These are phyloP conservation scores for Chaetomidium leptoderma DNA, from an alignment of 495 filamentous ascomycete species.

Conservation along the genomic window DNA sequence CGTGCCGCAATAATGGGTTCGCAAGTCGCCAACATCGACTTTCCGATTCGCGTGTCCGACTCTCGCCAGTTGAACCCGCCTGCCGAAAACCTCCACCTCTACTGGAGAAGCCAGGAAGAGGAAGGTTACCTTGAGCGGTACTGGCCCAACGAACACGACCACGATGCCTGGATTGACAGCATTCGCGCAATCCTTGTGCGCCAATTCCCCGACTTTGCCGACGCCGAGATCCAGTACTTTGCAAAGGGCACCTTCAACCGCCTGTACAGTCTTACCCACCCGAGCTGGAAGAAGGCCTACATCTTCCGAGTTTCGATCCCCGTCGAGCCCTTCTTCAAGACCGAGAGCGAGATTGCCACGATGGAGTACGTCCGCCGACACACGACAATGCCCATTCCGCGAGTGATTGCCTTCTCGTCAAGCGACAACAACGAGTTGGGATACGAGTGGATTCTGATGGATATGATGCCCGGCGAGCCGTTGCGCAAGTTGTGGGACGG, in stretches of 20 bases:
- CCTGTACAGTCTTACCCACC: conserved; percentile 9
- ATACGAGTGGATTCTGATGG: conserved; percentile 52
- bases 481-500: conserved; percentile 38
- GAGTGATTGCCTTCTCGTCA: conserved; percentile 39
- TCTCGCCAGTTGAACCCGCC: neutral
- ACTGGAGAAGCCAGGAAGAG: conserved; percentile 13
- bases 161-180: conserved; percentile 6
- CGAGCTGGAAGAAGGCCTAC: conserved; percentile 9
- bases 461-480: conserved; percentile 36
- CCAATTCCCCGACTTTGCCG: conserved; percentile 4
- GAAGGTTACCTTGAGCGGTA: conserved; percentile 15
- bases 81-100: conserved; percentile 3
- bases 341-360: conserved; percentile 49
- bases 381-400: conserved; percentile 43
- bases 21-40: neutral
- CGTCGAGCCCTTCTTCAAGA: conserved; percentile 45
- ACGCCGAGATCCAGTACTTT: conserved; percentile 15
- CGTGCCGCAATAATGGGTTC: conserved; percentile 7
- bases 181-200: conserved; percentile 4
- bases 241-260: conserved; percentile 15
- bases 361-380: conserved; percentile 36
- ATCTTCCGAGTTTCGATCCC: conserved; percentile 45
- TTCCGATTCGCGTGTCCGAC: conserved; percentile 7
- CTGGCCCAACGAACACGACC: conserved; percentile 11
- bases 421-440: conserved; percentile 39